phyloP scores from a whole-genome alignment of 441 rosid genomes.

The Pelargonium fulgidum region DNA sequence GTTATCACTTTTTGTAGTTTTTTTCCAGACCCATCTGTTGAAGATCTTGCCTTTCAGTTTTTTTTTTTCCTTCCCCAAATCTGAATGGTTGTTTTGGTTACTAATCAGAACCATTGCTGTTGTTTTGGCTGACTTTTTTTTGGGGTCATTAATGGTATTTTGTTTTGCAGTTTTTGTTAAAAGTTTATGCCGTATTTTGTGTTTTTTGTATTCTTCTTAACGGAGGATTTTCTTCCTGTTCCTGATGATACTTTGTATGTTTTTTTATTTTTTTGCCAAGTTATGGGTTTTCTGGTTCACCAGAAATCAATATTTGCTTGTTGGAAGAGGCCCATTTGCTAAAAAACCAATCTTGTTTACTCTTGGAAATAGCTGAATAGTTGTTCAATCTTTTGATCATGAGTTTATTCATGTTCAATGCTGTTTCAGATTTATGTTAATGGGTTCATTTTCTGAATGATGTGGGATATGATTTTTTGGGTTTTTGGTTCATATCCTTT shows the following conservation, averaged over 20 bases:
- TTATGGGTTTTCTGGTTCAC: conserved; percentile 6
- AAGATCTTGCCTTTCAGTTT: neutral
- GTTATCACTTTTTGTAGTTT: neutral
- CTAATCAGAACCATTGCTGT: conserved; percentile 7
- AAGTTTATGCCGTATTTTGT: conserved; percentile 5
- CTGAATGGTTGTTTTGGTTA: conserved; percentile 1
- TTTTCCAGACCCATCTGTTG: conserved; percentile 1
- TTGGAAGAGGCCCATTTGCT: conserved; percentile 32
- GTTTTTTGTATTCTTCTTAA: neutral
- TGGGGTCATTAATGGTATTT: neutral
- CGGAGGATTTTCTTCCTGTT: neutral
- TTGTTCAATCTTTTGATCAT: neutral
- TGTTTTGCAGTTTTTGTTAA: conserved; percentile 5
- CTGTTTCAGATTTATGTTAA: conserved; percentile 14
- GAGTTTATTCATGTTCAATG: conserved; percentile 13
- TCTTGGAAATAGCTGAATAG: conserved; percentile 3
- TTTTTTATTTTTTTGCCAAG: neutral
- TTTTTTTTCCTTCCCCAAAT: neutral
- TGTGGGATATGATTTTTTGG: neutral
- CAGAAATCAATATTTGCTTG: conserved; percentile 9
- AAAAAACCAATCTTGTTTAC: conserved; percentile 14
- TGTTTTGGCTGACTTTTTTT: neutral
- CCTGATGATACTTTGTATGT: neutral
- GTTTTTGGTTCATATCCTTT: neutral
- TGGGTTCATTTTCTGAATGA: conserved; percentile 7